Evolutionary conservation across 2,329 filamentous ascomycete species (phyloP), one percentile per base, ranked within the genome.

Genomic region (Paraphaeosphaeria sporulosa): DNA sequence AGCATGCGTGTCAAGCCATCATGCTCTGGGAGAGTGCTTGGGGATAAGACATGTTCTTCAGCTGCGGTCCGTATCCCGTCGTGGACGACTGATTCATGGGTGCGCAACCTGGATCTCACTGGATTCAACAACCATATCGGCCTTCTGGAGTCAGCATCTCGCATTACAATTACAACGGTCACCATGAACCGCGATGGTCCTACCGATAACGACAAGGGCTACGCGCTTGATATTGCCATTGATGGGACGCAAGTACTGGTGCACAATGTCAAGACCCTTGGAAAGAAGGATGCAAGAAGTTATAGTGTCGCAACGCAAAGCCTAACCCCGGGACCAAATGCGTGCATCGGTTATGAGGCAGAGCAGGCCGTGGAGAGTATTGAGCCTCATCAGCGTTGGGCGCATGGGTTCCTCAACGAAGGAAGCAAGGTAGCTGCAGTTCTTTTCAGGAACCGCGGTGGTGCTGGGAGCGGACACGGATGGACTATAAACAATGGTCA

Each of bases 401-500:
- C 51, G 6, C 58, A 63, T 46, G 58, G 61, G 15, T 61, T 63
- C 30, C 46, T 63, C 25, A 59, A 58, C 17, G 61, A 63, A 44
- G 55, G 55, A 4, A 49, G 48, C 30, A 58, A 50, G 40, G 42
- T 27, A 2, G 58, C 34, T 6, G 40, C 43, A 1, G 53, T 63
- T n/a, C 8, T 57, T 10, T 60, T 48, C 17, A 57, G 54, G 25
- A 63, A 63, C 50, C 57, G 60, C 8, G 57, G 38, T 13, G 21
- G 27, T 15, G 57, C 60, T 2, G 60, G 60, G 12, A 48, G 21
- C 25, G 60, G 60, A 19, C 60, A 63, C 50, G 60, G 57, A 9
- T 63, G 60, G 60, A 60, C 60, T 7, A 38, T 60, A 8, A 60
- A 57, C 21, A 60, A 63, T 40, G 60, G 57, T 53, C n/a, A 36